phyloP scores from a whole-genome alignment of 163 green algal species.

The Scenedesmus sp. region DNA sequence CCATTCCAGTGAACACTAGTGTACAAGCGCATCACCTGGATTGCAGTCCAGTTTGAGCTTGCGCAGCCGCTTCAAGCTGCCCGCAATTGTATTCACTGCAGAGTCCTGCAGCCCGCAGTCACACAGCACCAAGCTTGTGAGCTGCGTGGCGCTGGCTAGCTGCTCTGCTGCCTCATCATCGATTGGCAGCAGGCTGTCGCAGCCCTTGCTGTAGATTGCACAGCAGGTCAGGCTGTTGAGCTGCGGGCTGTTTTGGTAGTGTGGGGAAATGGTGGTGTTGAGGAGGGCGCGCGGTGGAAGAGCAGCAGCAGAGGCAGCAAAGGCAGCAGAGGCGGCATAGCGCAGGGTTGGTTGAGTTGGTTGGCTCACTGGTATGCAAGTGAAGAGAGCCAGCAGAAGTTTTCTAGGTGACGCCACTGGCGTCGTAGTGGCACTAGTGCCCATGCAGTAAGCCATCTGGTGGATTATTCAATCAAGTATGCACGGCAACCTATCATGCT shows the following conservation, averaged over 20 bases:
- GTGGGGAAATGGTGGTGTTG: neutral
- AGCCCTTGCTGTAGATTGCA: neutral
- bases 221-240: constrained; percentile 7
- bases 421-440: too few species aligned
- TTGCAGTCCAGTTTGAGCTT: constrained; percentile 42
- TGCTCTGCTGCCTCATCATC: neutral
- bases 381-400: too few species aligned
- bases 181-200: neutral
- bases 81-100: neutral
- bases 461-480: too few species aligned
- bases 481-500: too few species aligned
- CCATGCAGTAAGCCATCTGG: too few species aligned
- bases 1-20: neutral
- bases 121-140: constrained; percentile 16
- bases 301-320: neutral
- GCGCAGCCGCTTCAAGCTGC: neutral
- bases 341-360: too few species aligned
- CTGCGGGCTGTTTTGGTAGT: neutral
- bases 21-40: neutral
- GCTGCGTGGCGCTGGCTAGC: neutral
- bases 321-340: neutral
- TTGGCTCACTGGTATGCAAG: too few species aligned
- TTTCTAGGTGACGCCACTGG: too few species aligned
- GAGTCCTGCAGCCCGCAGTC: constrained; percentile 17
- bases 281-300: neutral